Evolutionary conservation across 768 basidiomycete species (phyloP), one percentile per base, ranked within the genome.

Genomic region (Boletus fagicola): DNA sequence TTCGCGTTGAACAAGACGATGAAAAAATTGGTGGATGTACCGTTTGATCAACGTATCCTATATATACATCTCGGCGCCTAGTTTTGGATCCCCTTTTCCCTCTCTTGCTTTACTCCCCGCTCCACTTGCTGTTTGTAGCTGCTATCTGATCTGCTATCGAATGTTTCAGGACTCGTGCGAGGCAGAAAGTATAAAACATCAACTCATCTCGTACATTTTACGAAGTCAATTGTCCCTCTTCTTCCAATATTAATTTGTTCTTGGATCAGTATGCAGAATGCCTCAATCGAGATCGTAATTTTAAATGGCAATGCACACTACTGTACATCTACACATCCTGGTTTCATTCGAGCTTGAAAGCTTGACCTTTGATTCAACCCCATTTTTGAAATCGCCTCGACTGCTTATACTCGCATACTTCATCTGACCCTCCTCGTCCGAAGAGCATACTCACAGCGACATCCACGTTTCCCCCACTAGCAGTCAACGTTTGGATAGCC

Each of bases 361-460:
- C n/a, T n/a, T n/a, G n/a, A n/a, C 9, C 13, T 7, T 58, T 35
- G 43, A 8, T 57, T 20, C 16, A 18, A n/a, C 13, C 24, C 24
- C 33, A 28, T 30, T 43, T 18, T 18, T 43, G 33, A 62, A 36
- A 61, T 65, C 53, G 9, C 24, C 9, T 4, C 33, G 33, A 18
- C 2, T 1, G 15, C 48, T 2, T 16, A 26, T 26, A 9, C 51
- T 16, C 22, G 18, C 35, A 11, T 10, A 12, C 26, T 49, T 26
- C 30, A 15, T 15, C 11, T 26, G 15, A 13, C 22, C 53, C 6
- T 38, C 18, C n/a, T 66, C 47, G 64, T 65, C 69, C 86, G 69
- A 98, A 98, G 53, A 97, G 69, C 68, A 96, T 74, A 35, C 92
- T 93, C 11, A 91, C 94, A 11, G 95, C 95, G 26, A 90, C 77